Evolutionary conservation across 306 rosid genomes (phyloP).

Genomic region (Dicorynia guianensis): DNA sequence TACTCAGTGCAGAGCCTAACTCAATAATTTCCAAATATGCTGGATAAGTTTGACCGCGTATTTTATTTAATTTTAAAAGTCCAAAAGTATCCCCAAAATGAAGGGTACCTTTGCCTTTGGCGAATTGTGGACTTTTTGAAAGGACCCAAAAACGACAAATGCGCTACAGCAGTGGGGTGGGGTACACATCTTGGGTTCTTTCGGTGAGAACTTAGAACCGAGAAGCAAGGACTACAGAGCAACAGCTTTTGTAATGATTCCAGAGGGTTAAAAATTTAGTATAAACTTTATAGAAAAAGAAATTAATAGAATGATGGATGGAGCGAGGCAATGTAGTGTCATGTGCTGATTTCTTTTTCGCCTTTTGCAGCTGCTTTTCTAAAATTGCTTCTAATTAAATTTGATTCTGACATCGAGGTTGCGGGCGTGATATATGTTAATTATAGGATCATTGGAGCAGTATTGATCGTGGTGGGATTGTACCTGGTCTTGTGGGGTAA

Average conservation of each 20-base stretch:
- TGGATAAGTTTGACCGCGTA: background rate
- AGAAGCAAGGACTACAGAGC: conserved; percentile 30
- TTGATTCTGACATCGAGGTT: conserved; percentile 7
- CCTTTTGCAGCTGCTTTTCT: background rate
- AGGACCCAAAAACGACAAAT: conserved; percentile 40
- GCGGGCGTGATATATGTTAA: conserved; percentile 29
- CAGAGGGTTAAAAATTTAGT: conserved; percentile 26
- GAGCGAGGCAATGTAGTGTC: conserved; percentile 15
- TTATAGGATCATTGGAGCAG: conserved; percentile 91
- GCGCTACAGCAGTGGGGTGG: conserved; percentile 16
- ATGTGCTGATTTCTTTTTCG: conserved; percentile 3
- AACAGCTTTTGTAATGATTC: conserved; percentile 43
- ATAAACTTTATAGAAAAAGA: background rate
- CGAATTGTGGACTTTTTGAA: background rate
- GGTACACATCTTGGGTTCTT: conserved; percentile 24
- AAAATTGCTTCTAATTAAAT: background rate
- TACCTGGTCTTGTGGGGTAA: conserved; percentile 95
- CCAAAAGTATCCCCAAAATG: conserved; percentile 31
- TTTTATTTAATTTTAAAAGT: conserved; percentile 20
- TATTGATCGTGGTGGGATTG: conserved; percentile 76
- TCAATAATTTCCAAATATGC: conserved; percentile 4
- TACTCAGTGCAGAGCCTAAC: background rate
- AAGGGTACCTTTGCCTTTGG: conserved; percentile 8
- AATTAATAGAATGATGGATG: conserved; percentile 7
- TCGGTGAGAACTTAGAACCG: conserved; percentile 16